A percentile compares a stretch with the other conserved stretches of the same genome.
These are phyloP conservation scores for Blastobotrys capitulatus DNA, from an alignment of 1,139 yeast genomes.

Conservation along the genomic window DNA sequence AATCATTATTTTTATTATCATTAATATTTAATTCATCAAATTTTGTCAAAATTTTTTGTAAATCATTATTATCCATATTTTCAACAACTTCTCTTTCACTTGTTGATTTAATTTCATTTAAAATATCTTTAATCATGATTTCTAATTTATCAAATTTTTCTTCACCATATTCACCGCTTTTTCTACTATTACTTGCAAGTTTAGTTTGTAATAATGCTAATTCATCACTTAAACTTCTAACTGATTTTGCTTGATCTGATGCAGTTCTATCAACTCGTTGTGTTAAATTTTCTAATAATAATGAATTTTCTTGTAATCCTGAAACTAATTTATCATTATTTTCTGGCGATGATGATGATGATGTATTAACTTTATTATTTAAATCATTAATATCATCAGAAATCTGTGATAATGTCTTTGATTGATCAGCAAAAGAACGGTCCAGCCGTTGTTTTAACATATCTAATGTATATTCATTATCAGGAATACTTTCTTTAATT, in stretches of 20 bases:
- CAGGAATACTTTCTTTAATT: conserved; percentile 7
- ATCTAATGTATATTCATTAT: conserved; percentile 4
- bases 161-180: not conserved
- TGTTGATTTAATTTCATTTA: not conserved
- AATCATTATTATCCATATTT: not conserved
- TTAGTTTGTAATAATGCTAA: conserved; percentile 5
- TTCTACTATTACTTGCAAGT: not conserved
- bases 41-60: conserved; percentile 1
- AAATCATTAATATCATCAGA: conserved; percentile 2
- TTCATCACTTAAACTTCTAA: conserved; percentile 3
- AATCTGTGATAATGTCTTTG: not conserved
- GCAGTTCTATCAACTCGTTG: conserved; percentile 8
- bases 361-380: not conserved
- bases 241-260: conserved; percentile 2
- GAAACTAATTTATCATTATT: not conserved
- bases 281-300: conserved; percentile 6
- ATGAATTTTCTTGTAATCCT: not conserved
- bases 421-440: conserved; percentile 1
- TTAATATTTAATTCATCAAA: not conserved
- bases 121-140: not conserved
- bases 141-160: not conserved
- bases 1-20: not conserved
- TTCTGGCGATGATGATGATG: too few relatives aligned
- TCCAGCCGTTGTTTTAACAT: conserved; percentile 7
- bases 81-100: not conserved